A percentile compares a stretch with the other conserved stretches of the same genome.
Conservation (phyloP, 179 eudicot species). For the Silene coronaria region DNA sequence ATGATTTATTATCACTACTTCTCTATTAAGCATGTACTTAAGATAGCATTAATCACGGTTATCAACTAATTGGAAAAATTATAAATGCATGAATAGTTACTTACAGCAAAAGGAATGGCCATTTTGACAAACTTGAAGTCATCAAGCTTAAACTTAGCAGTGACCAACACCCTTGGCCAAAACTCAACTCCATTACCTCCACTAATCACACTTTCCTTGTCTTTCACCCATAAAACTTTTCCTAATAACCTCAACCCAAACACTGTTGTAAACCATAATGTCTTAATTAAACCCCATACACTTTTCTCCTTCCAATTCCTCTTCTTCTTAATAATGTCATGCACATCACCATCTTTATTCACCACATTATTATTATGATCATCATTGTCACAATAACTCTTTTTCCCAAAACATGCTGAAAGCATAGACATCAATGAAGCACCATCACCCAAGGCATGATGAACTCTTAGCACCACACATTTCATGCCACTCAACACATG, state of each 20-base stretch:
- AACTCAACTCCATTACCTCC: slow-evolving; percentile 81
- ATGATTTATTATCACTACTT: too few species aligned
- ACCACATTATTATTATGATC: neutral
- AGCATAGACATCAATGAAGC: slow-evolving; percentile 36
- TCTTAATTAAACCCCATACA: slow-evolving; percentile 25
- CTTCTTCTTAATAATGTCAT: neutral
- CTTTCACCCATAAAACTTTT: slow-evolving; percentile 49
- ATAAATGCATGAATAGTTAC: slow-evolving; percentile 11
- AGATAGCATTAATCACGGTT: neutral
- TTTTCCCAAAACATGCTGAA: slow-evolving; percentile 23
- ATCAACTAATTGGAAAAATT: neutral
- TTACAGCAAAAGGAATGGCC: slow-evolving; percentile 47
- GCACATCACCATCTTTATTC: neutral
- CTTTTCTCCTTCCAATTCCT: slow-evolving; percentile 14
- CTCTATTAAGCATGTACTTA: too few species aligned
- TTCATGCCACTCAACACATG: slow-evolving; percentile 27
- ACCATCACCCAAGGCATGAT: slow-evolving; percentile 35
- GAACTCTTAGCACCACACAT: slow-evolving; percentile 32
- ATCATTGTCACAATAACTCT: neutral
- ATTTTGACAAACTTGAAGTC: slow-evolving; percentile 60
- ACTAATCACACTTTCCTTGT: slow-evolving; percentile 42
- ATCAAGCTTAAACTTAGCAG: slow-evolving; percentile 50
- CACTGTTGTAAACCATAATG: slow-evolving; percentile 38
- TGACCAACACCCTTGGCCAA: slow-evolving; percentile 64
- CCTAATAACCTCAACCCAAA: slow-evolving; percentile 33